Evolutionary conservation across 768 basidiomycete genomes (phyloP).

Genomic region (Stropharia rugosoannulata): DNA sequence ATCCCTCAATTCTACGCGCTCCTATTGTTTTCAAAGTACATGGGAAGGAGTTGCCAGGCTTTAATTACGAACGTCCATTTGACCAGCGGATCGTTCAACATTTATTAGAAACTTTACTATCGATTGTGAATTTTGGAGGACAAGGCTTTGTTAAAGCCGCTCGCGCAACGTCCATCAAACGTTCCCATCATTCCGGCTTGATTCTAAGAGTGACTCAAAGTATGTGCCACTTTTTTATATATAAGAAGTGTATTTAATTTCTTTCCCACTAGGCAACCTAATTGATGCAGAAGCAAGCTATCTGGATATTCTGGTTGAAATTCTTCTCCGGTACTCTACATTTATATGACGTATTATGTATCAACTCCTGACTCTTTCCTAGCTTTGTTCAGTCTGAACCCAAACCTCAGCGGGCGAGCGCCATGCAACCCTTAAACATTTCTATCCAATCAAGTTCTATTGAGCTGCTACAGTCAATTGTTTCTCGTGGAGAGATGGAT

Average conservation of each 20-base stretch:
- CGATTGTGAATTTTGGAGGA: constrained; percentile 83
- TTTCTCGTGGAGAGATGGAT: constrained; percentile 82
- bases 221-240: constrained; percentile 27
- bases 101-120: constrained; percentile 73
- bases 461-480: constrained; percentile 80
- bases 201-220: constrained; percentile 60
- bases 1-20: constrained; percentile 60
- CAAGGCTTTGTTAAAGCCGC: constrained; percentile 83
- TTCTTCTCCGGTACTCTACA: constrained; percentile 64
- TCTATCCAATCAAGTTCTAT: constrained; percentile 72
- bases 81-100: constrained; percentile 76
- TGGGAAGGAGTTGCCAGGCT: constrained; percentile 67
- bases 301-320: constrained; percentile 71
- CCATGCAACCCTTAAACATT: constrained; percentile 62
- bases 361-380: constrained; percentile 6
- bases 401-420: constrained; percentile 36
- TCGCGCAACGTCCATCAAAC: constrained; percentile 58
- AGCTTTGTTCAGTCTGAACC: constrained; percentile 85
- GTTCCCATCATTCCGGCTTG: constrained; percentile 64
- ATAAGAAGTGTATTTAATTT: background rate
- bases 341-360: background rate
- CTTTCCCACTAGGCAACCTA: constrained; percentile 25
- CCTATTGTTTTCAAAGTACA: constrained; percentile 50
- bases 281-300: constrained; percentile 63
- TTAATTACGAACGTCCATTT: constrained; percentile 69